Evolutionary conservation across 371 early-diverging fungal genomes (phyloP), one percentile per base, ranked within the genome.

Genomic region (Smittium culicis): DNA sequence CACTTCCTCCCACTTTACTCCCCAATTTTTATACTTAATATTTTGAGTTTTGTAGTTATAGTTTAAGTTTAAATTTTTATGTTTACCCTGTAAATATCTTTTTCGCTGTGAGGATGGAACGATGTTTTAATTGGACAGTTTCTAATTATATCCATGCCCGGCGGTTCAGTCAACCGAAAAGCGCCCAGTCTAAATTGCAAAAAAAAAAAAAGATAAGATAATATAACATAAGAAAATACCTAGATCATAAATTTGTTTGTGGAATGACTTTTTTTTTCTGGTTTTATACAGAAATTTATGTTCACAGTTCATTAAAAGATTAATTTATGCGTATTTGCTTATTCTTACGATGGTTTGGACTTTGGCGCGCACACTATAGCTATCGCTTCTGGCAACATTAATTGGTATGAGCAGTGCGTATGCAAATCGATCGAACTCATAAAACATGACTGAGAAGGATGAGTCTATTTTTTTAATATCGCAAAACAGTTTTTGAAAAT

Each of bases 371-470:
- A 87, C 1, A 94, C 95, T 68, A 94, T 90, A 16, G 95, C 94
- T 61, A 94, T 89, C 30, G 95, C 94, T 70, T 94, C 95, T 14
- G 94, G 92, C 0, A 94, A 78, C 87, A 92, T 90, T 45, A 91
- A 73, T 76, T 94, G 95, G 74, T 91, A 94, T 0, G 92, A 86
- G 67, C 86, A 91, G 67, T 94, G 95, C 1, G 94, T 94, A 74
- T 94, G 95, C 62, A 94, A 72, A 71, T 94, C 95, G 16, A 94
- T 83, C 0, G 92, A 91, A 70, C 88, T 88, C 82, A 94, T 80
- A 71, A 94, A 94, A 71, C 95, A 94, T 0, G 91, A 86, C 77
- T 94, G 94, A 3, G 90, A 86, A 20, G 94, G 95, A 75, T 94
- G 94, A 8, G 94, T 93, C 65, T 64, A 64, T n/a, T n/a, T n/a